Evolutionary conservation across 305 asterid species (phyloP), one percentile per base, ranked within the genome.

Genomic region (Caryopteris hybrid): DNA sequence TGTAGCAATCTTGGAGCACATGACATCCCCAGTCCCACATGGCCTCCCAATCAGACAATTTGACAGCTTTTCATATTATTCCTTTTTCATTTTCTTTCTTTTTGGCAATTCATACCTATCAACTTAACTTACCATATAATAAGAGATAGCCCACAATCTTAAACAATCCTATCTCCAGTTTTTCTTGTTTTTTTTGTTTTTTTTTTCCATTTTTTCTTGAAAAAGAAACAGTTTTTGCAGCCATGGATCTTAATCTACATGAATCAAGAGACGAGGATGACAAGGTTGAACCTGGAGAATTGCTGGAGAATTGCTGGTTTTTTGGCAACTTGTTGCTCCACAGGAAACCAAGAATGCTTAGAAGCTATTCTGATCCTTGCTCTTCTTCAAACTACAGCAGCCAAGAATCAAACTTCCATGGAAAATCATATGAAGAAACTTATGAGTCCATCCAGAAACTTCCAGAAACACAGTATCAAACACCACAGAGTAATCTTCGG

Each of bases 261-360:
- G 70, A 74, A 62, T 33, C 29, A 8, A 14, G 9, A 14, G 34
- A 66, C 33, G 61, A 41, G 12, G 16, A 4, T 5, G 74, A 65
- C 8, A 31, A 21, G 16, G 61, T 68, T 1, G 76, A 71, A 77
- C 73, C 84, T 3, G 75, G 55, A 6, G 75, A 77, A 6, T 39
- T 77, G 11, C 51, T 81, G 18, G 83, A 81, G 51, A 80, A 77
- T 0, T 16, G 39, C 45, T 81, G 85, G 85, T 81, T 81, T 62
- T 81, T 77, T 10, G 74, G 83, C 23, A 81, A 77, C 66, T 62
- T 74, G 63, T 58, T 74, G 63, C 82, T 76, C 1, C 66, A 54
- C 7, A 67, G 66, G 0, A 78, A 71, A 12, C 48, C 73, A 13
- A 73, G 74, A 42, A 79, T 79, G 84, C 41, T 65, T 1, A 48